Percentiles rank a stretch among this genome's conserved stretches.
These are phyloP conservation scores for Mentha longifolia DNA, from an alignment of 257 asterid genomes.

Conservation along the genomic window DNA sequence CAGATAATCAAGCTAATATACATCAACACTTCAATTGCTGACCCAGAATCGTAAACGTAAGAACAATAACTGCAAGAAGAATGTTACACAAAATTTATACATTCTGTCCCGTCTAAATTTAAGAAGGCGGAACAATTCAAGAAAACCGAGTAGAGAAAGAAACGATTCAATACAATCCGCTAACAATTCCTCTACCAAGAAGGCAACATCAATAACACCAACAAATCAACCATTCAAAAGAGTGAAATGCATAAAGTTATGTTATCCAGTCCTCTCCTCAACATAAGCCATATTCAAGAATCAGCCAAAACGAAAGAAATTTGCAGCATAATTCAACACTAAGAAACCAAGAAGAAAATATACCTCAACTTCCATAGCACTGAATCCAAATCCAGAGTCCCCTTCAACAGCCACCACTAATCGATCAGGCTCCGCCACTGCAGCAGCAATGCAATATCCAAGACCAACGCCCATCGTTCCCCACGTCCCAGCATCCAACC, in stretches of 20 bases:
- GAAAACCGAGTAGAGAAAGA: not conserved
- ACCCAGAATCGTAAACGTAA: not conserved
- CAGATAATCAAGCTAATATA: constrained; percentile 1
- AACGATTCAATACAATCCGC: not conserved
- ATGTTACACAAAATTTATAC: not conserved
- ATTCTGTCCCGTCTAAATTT: not conserved
- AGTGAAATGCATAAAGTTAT: not conserved
- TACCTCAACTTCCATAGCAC: constrained; percentile 99
- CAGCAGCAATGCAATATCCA: constrained; percentile 98
- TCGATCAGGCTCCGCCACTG: constrained; percentile 83
- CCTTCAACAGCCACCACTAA: constrained; percentile 97
- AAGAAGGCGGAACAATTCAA: not conserved
- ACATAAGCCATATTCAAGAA: constrained; percentile 17
- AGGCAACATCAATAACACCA: not conserved
- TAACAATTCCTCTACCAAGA: not conserved
- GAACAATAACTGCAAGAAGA: not conserved
- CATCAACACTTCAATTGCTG: not conserved
- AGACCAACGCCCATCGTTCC: constrained; percentile 99
- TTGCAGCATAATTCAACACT: not conserved
- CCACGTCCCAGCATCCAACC: constrained; percentile 99
- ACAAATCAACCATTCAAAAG: not conserved
- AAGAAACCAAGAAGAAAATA: constrained; percentile 16
- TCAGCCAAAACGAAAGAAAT: not conserved
- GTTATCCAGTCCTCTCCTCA: not conserved
- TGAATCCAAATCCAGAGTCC: constrained; percentile 96